Base-by-base conservation (phyloP, 306 rosid species). In the Castanea sativa region DNA sequence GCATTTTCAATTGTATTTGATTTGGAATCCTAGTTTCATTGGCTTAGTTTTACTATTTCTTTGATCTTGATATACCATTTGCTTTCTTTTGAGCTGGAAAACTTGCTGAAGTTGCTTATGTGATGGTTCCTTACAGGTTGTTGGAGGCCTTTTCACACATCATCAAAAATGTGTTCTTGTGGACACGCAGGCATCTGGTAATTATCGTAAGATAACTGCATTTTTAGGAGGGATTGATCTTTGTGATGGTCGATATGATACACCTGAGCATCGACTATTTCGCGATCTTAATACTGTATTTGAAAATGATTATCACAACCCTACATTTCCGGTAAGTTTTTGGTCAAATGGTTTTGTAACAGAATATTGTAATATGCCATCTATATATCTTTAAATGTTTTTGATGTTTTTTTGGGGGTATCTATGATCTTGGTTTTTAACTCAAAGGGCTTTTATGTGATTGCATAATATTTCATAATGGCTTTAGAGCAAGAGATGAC, bases 181-280 rank as follows among this genome's bases (percentile, higher is more conserved):
- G 73, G 99, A 96, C 80, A 86, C 99, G 52, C 99, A 93, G 55
- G 98, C 90, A 64, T 12, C 30, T 76, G 98, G 98, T 69, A 96
- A 96, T 86, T 73, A 90, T 59, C 80, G 98, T 55, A 96, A 86
- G 89, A 86, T 96, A 82, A 90, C 98, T 78, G 77, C 96, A 71
- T 96, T 96, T 89, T 23, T 91, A 69, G 99, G 99, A 83, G 99
- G 99, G 76, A 90, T 96, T 79, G 98, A 96, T 86, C 80, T 93
- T 20, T 96, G 99, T 85, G 98, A 93, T 82, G 99, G 99, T 78
- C 97, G 99, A 27, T 96, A 93, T 72, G 99, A 93, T 82, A 96
- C 99, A 8, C 98, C 99, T 7, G 88, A 93, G 88, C 99, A 96
- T 87, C 90, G 96, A 35, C 88, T 96, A 30, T 89, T 91, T 82